Evolutionary conservation across 202 grass and related monocot species (phyloP).

Genomic region (Bolboschoenoplectus hybrid): DNA sequence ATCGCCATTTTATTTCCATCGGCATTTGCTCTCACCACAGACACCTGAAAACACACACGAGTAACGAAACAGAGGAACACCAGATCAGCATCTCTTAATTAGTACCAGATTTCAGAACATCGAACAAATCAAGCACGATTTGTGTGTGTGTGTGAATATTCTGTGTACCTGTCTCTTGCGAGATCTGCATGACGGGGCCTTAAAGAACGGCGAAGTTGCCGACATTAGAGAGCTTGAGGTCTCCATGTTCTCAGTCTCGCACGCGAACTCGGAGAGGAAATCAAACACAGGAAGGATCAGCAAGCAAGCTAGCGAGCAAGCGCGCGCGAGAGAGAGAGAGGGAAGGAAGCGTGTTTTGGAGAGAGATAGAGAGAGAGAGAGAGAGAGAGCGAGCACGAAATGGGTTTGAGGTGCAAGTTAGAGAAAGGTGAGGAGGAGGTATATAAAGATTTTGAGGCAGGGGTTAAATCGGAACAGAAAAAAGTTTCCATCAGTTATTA

Average conservation of each 20-base stretch:
- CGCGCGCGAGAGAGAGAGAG: not conserved
- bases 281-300: not conserved
- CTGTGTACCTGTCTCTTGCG: constrained; percentile 36
- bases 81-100: not conserved
- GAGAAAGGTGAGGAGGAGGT: not conserved
- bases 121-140: not conserved
- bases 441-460: not conserved
- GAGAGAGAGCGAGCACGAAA: not conserved
- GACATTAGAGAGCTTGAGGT: constrained; percentile 35
- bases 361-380: not conserved
- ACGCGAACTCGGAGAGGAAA: not conserved
- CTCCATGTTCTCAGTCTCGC: not conserved
- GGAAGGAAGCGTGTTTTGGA: not conserved
- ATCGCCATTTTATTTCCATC: constrained; percentile 46
- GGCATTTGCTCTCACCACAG: constrained; percentile 51
- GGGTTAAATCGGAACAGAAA: not conserved
- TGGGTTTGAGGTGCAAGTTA: not conserved
- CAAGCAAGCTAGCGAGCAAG: no score
- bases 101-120: not conserved
- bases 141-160: not conserved
- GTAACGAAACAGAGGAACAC: not conserved
- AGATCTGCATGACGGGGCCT: constrained; percentile 27
- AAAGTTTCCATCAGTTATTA: not conserved
- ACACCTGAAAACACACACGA: constrained; percentile 46
- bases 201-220: constrained; percentile 28